Evolutionary conservation across 805 yeast genomes (phyloP), one percentile per base, ranked within the genome.

Genomic region (Helenozyma baotianmanensis): DNA sequence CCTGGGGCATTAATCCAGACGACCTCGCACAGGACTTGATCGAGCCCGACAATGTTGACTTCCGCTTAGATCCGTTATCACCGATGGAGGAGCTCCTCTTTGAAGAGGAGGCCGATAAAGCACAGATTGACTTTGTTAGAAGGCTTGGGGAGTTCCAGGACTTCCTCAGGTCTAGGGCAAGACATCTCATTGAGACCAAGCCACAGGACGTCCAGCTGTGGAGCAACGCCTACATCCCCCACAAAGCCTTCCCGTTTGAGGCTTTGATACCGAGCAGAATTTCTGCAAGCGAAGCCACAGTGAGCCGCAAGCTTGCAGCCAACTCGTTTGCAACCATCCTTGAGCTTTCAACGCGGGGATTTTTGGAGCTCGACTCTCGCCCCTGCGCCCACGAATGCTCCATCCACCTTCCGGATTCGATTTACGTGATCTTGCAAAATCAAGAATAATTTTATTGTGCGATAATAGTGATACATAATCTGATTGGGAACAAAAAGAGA

Each of bases 251-350:
- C 23, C 25, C 42, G 2, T 33, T 44, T 12, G 44, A 35, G 13
- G 24, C 23, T 1, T 33, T 44, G 8, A 29, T 44, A 21, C 48
- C 48, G 7, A 36, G 47, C 17, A 14, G 5, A 4, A 12, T 13
- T 2, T 17, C 33, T 4, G 19, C 21, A 9, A 15, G 9, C 4
- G 42, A 37, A 13, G 26, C 11, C 4, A 21, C 29, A 1, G 47
- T 42, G 7, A 9, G 23, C 8, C 34, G 36, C 3, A 35, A 29
- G 19, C 35, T 38, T 9, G 50, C 48, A 1, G 50, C 50, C 3
- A 31, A 36, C n/a, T 38, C 50, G 2, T 28, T 45, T 14, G 29
- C 46, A 2, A 40, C 32, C 21, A 26, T 45, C n/a, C 30, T 45
- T 13, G 42, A 45, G 21, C 45, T 45, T 22, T 39, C 45, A 6